Conservation (phyloP, 2,329 filamentous ascomycete species). For the Clarireedia sp. region DNA sequence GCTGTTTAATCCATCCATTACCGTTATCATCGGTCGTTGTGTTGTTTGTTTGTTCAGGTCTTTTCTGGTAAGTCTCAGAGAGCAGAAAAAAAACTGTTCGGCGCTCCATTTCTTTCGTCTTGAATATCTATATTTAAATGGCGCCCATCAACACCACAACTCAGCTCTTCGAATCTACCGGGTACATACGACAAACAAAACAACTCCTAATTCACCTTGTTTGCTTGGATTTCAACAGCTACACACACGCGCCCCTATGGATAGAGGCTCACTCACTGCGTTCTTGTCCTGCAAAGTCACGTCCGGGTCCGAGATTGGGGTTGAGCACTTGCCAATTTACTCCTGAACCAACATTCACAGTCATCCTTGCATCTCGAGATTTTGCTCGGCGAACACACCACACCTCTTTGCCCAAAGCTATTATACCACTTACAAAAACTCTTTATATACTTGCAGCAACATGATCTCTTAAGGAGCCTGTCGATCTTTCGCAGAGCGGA, state of each 20-base stretch:
- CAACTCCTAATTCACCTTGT: neutral
- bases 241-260: neutral
- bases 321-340: neutral
- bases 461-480: conserved; percentile 11
- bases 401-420: neutral
- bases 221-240: neutral
- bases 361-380: conserved; percentile 5
- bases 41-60: neutral
- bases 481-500: conserved; percentile 18
- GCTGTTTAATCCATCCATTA: neutral
- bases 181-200: neutral
- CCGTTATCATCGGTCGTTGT: neutral
- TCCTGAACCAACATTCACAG: neutral
- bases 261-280: neutral
- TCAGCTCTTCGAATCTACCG: neutral
- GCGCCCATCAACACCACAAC: neutral
- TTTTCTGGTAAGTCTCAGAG: neutral
- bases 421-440: neutral
- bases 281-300: neutral
- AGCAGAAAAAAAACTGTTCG: neutral
- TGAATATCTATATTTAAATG: conserved; percentile 1
- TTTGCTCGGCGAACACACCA: conserved; percentile 16
- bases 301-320: neutral
- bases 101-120: neutral
- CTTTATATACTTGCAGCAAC: conserved; percentile 12